Conservation (phyloP, 2,329 filamentous ascomycete species). For the Lecanosticta acicola region DNA sequence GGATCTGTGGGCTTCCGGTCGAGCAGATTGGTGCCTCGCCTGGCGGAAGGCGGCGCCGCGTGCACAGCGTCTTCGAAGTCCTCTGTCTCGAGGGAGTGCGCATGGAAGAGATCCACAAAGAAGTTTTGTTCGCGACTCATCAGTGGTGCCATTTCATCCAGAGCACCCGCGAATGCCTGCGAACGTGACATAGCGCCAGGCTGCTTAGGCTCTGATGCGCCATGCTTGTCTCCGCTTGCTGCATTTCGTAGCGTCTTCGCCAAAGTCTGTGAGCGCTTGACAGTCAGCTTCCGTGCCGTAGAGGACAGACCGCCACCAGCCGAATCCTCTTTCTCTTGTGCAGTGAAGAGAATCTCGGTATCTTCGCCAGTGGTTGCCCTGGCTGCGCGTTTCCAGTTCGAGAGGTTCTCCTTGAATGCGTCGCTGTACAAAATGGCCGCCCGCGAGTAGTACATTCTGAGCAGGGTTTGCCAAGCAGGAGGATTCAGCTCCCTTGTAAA, state of each 20-base stretch:
- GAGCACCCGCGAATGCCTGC: constrained; percentile 71
- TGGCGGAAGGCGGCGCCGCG: constrained; percentile 58
- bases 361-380: constrained; percentile 30
- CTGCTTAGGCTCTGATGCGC: constrained; percentile 51
- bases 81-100: constrained; percentile 71
- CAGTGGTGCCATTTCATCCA: constrained; percentile 76
- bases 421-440: constrained; percentile 71
- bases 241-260: constrained; percentile 67
- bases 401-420: constrained; percentile 72
- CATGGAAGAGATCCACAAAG: constrained; percentile 92
- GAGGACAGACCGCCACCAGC: constrained; percentile 56
- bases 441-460: constrained; percentile 74
- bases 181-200: constrained; percentile 53
- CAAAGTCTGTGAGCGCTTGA: constrained; percentile 86
- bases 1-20: constrained; percentile 77
- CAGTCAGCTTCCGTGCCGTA: constrained; percentile 81
- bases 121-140: constrained; percentile 96
- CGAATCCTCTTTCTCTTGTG: constrained; percentile 74
- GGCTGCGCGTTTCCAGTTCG: constrained; percentile 58
- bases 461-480: constrained; percentile 71
- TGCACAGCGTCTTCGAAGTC: constrained; percentile 81
- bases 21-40: constrained; percentile 67
- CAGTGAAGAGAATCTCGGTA: constrained; percentile 68
- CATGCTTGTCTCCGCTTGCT: constrained; percentile 55
- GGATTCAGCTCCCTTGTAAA: constrained; percentile 82